phyloP scores from a whole-genome alignment of 202 grass and related monocot genomes.

The Cymbopogon flexuosus region DNA sequence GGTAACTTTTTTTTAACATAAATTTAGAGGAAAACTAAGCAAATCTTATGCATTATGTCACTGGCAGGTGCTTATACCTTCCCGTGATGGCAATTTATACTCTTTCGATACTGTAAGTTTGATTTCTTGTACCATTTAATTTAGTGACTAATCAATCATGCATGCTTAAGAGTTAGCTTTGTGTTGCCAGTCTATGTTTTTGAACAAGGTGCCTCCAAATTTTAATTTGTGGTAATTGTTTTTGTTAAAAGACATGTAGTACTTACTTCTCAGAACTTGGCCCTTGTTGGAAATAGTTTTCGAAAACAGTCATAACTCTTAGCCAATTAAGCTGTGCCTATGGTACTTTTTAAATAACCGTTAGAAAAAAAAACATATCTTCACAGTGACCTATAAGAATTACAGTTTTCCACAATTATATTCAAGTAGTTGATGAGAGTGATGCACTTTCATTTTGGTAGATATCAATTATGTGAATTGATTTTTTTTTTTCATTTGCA shows the following conservation, averaged over 20 bases:
- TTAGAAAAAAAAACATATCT: neutral
- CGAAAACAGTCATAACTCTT: neutral
- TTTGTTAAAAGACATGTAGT: neutral
- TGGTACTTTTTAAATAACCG: neutral
- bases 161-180: neutral
- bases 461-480: neutral
- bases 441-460: neutral
- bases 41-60: constrained; percentile 17
- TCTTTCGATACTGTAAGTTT: constrained; percentile 72
- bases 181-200: neutral
- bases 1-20: no score
- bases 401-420: neutral
- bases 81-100: constrained; percentile 67
- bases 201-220: neutral
- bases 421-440: neutral
- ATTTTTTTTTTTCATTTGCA: neutral
- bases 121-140: constrained; percentile 13
- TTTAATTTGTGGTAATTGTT: neutral
- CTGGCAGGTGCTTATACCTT: constrained; percentile 67
- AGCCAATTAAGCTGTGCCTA: neutral
- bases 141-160: neutral
- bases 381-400: constrained; percentile 1
- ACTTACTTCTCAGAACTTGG: constrained; percentile 18
- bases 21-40: neutral
- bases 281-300: neutral